Percentiles rank a stretch among this genome's conserved stretches.
Evolutionary conservation across 2,329 filamentous ascomycete genomes (phyloP).

Genomic region (Colletotrichum neosansevieriae): DNA sequence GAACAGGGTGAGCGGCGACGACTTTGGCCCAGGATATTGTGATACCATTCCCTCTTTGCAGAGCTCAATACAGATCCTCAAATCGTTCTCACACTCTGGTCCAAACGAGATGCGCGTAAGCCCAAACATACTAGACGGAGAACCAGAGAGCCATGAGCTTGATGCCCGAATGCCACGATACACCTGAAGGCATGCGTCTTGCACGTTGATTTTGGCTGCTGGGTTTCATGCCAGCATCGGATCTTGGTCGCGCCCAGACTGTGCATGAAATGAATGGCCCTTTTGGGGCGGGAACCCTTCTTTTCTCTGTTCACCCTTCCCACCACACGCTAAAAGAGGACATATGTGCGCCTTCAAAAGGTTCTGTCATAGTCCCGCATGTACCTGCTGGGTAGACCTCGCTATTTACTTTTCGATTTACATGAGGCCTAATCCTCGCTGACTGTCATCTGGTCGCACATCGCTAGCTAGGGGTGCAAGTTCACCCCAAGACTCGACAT

Average conservation of each 20-base stretch:
- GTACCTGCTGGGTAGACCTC: neutral
- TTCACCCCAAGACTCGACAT: too few relatives aligned
- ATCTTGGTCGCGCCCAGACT: slow-evolving; percentile 3
- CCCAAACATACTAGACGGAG: too few relatives aligned
- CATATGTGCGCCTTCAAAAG: neutral
- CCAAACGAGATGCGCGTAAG: neutral
- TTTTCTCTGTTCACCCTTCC: neutral
- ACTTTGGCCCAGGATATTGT: slow-evolving; percentile 4
- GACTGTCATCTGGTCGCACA: neutral
- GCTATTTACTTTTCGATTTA: slow-evolving; percentile 14
- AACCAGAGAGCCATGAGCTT: neutral
- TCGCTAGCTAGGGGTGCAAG: too few relatives aligned
- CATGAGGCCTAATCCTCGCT: neutral
- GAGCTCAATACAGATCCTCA: slow-evolving; percentile 1
- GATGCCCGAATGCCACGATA: neutral
- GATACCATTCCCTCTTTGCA: slow-evolving; percentile 33
- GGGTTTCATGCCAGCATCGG: slow-evolving; percentile 22
- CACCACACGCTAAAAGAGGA: neutral
- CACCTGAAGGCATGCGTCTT: neutral
- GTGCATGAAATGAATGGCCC: slow-evolving; percentile 19
- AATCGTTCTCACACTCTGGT: neutral
- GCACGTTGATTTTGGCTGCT: neutral
- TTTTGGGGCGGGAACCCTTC: slow-evolving; percentile 10
- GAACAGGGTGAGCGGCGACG: neutral
- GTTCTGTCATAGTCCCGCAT: slow-evolving; percentile 9